Conservation (phyloP, 371 early-diverging fungal genomes). For the Polyrhizophydium stewartii region DNA sequence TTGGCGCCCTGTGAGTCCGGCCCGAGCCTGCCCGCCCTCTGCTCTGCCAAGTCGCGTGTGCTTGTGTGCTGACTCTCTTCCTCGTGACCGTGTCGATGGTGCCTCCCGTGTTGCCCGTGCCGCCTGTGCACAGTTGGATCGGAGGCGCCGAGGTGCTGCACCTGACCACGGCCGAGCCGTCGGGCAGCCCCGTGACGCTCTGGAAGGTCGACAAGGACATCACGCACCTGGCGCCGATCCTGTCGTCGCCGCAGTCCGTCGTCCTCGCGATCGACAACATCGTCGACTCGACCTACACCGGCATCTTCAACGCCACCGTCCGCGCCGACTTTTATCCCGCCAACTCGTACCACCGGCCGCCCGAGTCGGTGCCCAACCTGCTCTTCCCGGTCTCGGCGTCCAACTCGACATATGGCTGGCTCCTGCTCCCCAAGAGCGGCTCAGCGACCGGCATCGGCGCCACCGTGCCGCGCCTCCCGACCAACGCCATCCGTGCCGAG, state of each 20-base stretch:
- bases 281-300: slow-evolving; percentile 10
- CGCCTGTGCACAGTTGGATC: neutral
- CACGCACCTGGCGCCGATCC: neutral
- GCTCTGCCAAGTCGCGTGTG: too few species aligned
- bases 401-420: slow-evolving; percentile 5
- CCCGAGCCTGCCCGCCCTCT: neutral
- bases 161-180: slow-evolving; percentile 6
- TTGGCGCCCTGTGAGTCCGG: neutral
- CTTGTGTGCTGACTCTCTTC: neutral
- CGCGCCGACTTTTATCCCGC: slow-evolving; percentile 6
- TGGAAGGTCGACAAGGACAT: slow-evolving; percentile 3
- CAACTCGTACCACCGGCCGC: neutral
- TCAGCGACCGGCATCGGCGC: neutral
- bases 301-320: slow-evolving; percentile 9
- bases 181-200: slow-evolving; percentile 8
- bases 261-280: slow-evolving; percentile 8
- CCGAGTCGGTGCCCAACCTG: neutral
- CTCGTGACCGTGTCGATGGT: too few species aligned
- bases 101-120: neutral
- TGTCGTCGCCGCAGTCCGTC: neutral
- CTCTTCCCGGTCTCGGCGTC: slow-evolving; percentile 6
- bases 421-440: neutral
- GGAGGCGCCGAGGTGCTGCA: slow-evolving; percentile 4
- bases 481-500: slow-evolving; percentile 4
- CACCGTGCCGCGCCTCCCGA: neutral